phyloP scores from a whole-genome alignment of 768 basidiomycete genomes.

The Amanita pallidorosea region DNA sequence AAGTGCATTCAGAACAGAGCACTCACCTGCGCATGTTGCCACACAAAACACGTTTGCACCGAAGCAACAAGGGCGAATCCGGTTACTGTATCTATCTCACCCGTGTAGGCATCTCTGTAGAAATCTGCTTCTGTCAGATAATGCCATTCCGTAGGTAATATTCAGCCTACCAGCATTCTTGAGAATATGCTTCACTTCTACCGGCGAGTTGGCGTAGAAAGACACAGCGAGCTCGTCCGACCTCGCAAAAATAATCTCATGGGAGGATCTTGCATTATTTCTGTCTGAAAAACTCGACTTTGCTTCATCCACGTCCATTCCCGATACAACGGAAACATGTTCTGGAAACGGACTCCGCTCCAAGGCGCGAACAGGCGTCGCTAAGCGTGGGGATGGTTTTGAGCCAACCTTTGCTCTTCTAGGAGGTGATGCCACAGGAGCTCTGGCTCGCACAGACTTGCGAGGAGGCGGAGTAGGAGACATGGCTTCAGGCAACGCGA shows the following conservation, averaged over 20 bases:
- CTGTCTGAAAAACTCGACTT: slow-evolving; percentile 27
- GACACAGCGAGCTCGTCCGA: slow-evolving; percentile 59
- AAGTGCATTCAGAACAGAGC: background rate
- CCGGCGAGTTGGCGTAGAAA: slow-evolving; percentile 60
- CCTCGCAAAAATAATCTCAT: slow-evolving; percentile 52
- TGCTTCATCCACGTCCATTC: slow-evolving; percentile 62
- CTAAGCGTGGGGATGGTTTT: slow-evolving; percentile 27
- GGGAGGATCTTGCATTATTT: slow-evolving; percentile 20
- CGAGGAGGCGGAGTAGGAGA: slow-evolving; percentile 50
- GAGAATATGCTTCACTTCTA: slow-evolving; percentile 65
- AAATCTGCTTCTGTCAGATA: slow-evolving; percentile 38
- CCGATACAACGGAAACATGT: slow-evolving; percentile 33
- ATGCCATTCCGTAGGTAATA: background rate
- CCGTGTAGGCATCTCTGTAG: slow-evolving; percentile 53
- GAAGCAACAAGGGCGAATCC: slow-evolving; percentile 71
- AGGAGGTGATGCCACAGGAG: slow-evolving; percentile 17
- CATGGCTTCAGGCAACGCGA: slow-evolving; percentile 21
- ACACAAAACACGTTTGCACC: slow-evolving; percentile 67
- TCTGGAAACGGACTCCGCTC: slow-evolving; percentile 13
- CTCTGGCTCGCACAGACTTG: slow-evolving; percentile 31
- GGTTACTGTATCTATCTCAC: slow-evolving; percentile 59
- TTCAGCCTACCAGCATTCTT: slow-evolving; percentile 49
- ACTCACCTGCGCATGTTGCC: slow-evolving; percentile 66
- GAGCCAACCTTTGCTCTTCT: slow-evolving; percentile 17
- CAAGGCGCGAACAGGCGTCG: slow-evolving; percentile 24